Conservation (phyloP, 2,329 filamentous ascomycete genomes). For the Pseudodiploospora longispora region DNA sequence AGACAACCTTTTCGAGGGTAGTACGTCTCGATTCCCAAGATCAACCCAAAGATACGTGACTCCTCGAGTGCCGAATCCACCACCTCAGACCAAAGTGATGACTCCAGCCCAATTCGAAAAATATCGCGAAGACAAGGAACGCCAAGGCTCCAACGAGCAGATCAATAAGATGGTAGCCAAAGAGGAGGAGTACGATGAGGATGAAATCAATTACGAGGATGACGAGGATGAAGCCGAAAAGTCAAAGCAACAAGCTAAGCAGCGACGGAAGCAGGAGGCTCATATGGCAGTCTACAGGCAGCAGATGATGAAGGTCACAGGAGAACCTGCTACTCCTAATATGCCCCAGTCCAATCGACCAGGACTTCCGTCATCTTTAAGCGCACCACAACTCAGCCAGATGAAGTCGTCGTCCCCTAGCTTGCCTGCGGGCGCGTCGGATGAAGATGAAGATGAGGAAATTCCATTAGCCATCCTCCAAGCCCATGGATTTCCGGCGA, state of each 20-base stretch:
- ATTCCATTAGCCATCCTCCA: conserved; percentile 79
- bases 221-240: conserved; percentile 76
- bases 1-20: conserved; percentile 49
- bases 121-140: conserved; percentile 66
- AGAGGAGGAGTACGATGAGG: conserved; percentile 55
- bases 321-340: conserved; percentile 45
- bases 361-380: conserved; percentile 48
- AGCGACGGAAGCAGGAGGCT: conserved; percentile 80
- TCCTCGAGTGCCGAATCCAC: conserved; percentile 27
- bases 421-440: conserved; percentile 44
- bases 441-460: conserved; percentile 86
- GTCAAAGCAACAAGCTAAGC: conserved; percentile 62
- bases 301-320: conserved; percentile 94
- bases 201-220: conserved; percentile 59
- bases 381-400: conserved; percentile 50
- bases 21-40: conserved; percentile 28
- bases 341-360: conserved; percentile 38
- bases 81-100: conserved; percentile 69
- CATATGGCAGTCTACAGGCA: conserved; percentile 85
- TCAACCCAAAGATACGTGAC: conserved; percentile 25
- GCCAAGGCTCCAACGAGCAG: conserved; percentile 39
- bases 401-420: conserved; percentile 29
- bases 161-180: conserved; percentile 36
- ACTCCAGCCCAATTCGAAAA: conserved; percentile 80
- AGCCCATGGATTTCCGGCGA: conserved; percentile 80